A percentile compares a stretch with the other conserved stretches of the same genome.
phyloP scores from a whole-genome alignment of 2,329 filamentous ascomycete species.

The Penicillium polonicum region DNA sequence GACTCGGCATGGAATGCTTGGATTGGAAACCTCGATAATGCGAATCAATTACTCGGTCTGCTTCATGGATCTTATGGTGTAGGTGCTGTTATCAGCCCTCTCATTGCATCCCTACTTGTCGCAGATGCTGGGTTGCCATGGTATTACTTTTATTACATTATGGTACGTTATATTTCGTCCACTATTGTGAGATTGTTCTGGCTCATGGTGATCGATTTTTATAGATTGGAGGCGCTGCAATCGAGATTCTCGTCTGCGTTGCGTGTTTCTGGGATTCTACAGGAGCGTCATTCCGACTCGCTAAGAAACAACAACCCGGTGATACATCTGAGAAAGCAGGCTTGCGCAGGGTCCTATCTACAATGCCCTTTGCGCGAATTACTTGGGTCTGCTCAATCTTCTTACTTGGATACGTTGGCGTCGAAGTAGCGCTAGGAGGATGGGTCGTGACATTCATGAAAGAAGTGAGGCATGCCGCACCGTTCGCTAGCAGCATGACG shows the following conservation, averaged over 20 bases:
- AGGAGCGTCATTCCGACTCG: not conserved
- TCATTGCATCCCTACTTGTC: constrained; percentile 71
- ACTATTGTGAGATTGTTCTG: constrained; percentile 34
- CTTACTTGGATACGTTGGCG: constrained; percentile 69
- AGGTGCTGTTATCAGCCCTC: constrained; percentile 65
- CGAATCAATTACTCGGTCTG: constrained; percentile 71
- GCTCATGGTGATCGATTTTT: not conserved
- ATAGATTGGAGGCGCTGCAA: constrained; percentile 5
- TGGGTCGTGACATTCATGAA: constrained; percentile 81
- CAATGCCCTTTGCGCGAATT: constrained; percentile 2
- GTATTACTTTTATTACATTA: constrained; percentile 74
- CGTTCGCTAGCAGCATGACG: constrained; percentile 66
- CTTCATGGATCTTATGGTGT: constrained; percentile 69
- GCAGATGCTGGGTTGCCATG: constrained; percentile 61
- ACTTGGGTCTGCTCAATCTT: constrained; percentile 66
- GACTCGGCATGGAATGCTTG: constrained; percentile 59
- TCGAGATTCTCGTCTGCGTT: not conserved
- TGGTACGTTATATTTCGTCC: constrained; percentile 52
- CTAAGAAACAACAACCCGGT: not conserved
- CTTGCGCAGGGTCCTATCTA: not conserved
- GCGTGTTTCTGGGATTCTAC: constrained; percentile 5
- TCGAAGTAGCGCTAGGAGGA: constrained; percentile 64
- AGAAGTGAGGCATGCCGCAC: constrained; percentile 60
- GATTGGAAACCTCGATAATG: constrained; percentile 69
- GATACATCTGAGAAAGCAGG: not conserved